phyloP scores from a whole-genome alignment of 768 basidiomycete genomes.

The Kwoniella sp. region DNA sequence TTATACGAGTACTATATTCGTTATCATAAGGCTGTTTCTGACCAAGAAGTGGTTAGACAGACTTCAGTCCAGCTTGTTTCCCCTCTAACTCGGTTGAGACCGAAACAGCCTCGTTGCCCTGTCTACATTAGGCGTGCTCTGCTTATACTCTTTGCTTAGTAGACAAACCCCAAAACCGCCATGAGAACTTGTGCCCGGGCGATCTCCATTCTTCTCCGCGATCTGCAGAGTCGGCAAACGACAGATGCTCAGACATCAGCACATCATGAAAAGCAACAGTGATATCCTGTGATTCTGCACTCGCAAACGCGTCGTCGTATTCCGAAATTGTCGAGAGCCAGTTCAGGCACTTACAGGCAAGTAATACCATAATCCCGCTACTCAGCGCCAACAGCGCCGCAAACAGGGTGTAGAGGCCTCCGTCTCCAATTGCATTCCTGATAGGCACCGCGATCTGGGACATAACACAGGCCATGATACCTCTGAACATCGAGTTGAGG shows the following conservation, averaged over 20 bases:
- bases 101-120: no score
- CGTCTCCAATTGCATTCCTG: slow-evolving; percentile 73
- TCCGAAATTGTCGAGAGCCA: no score
- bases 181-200: not conserved
- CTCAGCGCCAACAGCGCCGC: slow-evolving; percentile 63
- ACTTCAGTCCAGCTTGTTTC: no score
- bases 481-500: slow-evolving; percentile 75
- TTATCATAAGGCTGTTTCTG: no score
- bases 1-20: no score
- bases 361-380: slow-evolving; percentile 65
- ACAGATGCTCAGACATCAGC: no score
- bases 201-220: slow-evolving; percentile 21
- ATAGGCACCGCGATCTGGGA: slow-evolving; percentile 75
- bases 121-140: no score
- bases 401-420: slow-evolving; percentile 75
- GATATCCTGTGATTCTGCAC: not conserved
- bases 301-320: no score
- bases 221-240: no score
- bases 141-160: not conserved
- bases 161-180: not conserved
- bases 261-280: no score
- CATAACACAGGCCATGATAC: slow-evolving; percentile 68
- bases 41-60: no score
- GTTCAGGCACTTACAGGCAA: slow-evolving; percentile 60
- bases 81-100: no score